Evolutionary conservation across 345 rosid genomes (phyloP), one percentile per base, ranked within the genome.

Genomic region (Kandelia obovata): DNA sequence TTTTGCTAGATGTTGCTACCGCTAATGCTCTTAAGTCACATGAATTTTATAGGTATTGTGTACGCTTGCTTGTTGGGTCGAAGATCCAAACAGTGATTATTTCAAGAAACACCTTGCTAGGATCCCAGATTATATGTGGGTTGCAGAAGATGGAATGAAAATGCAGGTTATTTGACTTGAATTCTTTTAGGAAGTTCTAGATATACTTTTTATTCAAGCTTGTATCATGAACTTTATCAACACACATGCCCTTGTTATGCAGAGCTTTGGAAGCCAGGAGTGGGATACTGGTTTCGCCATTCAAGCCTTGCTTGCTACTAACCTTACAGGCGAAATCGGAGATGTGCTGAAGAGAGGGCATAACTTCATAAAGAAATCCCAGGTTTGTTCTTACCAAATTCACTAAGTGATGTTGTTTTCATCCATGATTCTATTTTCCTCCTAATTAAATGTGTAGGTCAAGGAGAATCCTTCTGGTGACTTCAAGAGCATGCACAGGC

Each of bases 21-120:
- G 25, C 7, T 20, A 53, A 53, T 20, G 23, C 11, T 3, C n/a
- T 53, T 53, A 53, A 53, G 57, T 25, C 57, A 6, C 57, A 0
- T 67, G 6, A 20, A 15, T 56, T 65, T 37, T 26, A 21, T 52
- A 85, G 89, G 81, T 75, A 1, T 56, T 87, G 3, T 79, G 87
- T 61, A 86, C 80, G 88, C 82, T 89, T 43, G 83, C 91, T 71
- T 89, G 91, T 34, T 87, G 91, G 92, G 85, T 76, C 35, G 92
- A 89, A 79, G 85, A 89, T 77, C 86, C 90, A 1, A 49, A 89
- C 2, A 84, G 92, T 9, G 77, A 61, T 73, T 51, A 59, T 61
- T 85, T 81, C 64, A 85, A 87, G 72, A 85, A 83, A 71, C 90
- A 87, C 68, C 84, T 89, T 7, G 83, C 87, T 0, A 77, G 88